phyloP scores from a whole-genome alignment of 345 rosid species.

The Populus ilicifolia region DNA sequence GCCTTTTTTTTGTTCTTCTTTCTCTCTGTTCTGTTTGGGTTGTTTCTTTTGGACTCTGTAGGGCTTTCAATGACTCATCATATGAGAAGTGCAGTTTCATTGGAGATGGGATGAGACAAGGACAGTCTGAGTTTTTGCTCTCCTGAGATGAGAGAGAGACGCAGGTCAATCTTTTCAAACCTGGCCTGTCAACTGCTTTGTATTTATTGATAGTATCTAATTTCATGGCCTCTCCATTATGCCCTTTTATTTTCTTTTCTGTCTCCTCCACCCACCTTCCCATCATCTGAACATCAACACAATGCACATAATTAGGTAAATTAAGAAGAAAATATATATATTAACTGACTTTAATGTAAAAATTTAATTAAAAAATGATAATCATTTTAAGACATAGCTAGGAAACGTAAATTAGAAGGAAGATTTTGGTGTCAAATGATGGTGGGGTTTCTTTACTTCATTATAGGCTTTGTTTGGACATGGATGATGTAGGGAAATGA shows the following conservation, averaged over 20 bases:
- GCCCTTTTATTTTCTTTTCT: constrained; percentile 44
- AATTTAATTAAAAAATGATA: not conserved
- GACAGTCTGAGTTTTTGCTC: constrained; percentile 46
- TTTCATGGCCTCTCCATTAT: constrained; percentile 38
- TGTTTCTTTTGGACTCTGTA: constrained; percentile 29
- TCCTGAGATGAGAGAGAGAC: constrained; percentile 20
- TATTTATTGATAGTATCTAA: constrained; percentile 44
- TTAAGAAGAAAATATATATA: not conserved
- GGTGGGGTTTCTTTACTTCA: constrained; percentile 16
- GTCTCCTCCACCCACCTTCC: constrained; percentile 38
- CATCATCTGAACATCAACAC: not conserved
- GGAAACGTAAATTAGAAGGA: constrained; percentile 7
- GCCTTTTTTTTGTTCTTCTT: not conserved
- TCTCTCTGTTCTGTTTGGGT: constrained; percentile 2
- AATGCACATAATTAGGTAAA: not conserved
- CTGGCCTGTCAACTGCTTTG: constrained; percentile 56
- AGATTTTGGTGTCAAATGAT: constrained; percentile 13
- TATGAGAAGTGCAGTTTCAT: constrained; percentile 39
- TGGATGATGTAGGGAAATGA: constrained; percentile 29
- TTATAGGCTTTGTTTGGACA: constrained; percentile 30
- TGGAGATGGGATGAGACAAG: constrained; percentile 43
- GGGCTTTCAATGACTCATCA: constrained; percentile 32
- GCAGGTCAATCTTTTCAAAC: constrained; percentile 61
- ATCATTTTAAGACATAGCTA: not conserved
- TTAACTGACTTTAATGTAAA: not conserved